phyloP scores from a whole-genome alignment of 2,329 filamentous ascomycete genomes.

The Paecilomyces niveus region DNA sequence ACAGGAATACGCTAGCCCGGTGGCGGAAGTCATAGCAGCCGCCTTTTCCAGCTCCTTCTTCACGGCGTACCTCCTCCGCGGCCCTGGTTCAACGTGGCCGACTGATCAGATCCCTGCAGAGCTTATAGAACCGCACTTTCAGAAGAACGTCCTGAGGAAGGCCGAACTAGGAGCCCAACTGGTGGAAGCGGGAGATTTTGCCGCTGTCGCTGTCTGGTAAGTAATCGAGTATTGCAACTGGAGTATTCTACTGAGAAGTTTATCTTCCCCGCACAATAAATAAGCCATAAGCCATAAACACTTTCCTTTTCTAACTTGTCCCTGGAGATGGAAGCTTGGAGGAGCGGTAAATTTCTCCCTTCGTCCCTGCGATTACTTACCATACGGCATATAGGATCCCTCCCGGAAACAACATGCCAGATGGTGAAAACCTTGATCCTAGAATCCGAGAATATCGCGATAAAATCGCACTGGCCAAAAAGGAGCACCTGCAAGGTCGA shows the following conservation, averaged over 20 bases:
- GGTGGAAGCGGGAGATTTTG: slow-evolving; percentile 5
- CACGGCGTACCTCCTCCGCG: background rate
- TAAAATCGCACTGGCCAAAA: slow-evolving; percentile 2
- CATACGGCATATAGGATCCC: slow-evolving; percentile 4
- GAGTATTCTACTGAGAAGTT: background rate
- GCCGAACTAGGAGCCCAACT: slow-evolving; percentile 1
- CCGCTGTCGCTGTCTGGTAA: slow-evolving; percentile 7
- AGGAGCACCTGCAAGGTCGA: slow-evolving; percentile 2
- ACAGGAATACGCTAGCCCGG: background rate
- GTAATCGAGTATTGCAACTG: background rate
- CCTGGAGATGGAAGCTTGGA: no score
- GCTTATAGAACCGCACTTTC: background rate
- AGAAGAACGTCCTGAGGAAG: background rate
- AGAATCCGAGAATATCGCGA: slow-evolving; percentile 2
- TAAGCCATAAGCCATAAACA: no score
- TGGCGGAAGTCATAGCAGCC: background rate
- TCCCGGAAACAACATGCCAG: slow-evolving; percentile 2
- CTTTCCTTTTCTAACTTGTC: no score
- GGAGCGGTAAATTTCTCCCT: no score
- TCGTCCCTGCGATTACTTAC: background rate
- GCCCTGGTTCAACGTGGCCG: background rate
- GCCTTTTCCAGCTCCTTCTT: background rate
- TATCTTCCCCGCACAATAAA: background rate
- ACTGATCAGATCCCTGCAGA: background rate
- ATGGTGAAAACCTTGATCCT: slow-evolving; percentile 1